phyloP scores from a whole-genome alignment of 2,329 filamentous ascomycete genomes.

The Nakataea oryzae region DNA sequence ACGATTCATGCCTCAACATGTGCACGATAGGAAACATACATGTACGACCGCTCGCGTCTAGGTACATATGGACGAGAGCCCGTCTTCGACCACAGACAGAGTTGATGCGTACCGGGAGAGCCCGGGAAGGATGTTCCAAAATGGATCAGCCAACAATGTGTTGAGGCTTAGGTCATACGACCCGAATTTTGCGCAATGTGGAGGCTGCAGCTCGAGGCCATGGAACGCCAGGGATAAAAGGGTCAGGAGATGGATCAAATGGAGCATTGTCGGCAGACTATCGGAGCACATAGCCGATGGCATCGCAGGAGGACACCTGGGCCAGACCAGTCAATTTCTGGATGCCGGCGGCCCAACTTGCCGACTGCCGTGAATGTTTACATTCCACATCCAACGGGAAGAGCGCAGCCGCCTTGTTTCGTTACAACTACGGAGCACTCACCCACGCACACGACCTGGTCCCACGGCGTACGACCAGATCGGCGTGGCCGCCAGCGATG shows the following conservation, averaged over 20 bases:
- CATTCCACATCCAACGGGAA: background rate
- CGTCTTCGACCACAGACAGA: background rate
- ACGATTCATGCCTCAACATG: background rate
- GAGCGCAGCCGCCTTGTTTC: background rate
- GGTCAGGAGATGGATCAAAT: background rate
- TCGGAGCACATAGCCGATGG: background rate
- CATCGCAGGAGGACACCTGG: background rate
- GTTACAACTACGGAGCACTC: background rate
- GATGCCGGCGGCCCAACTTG: background rate
- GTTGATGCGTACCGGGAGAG: background rate
- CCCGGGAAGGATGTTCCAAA: no score
- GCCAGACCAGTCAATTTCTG: background rate
- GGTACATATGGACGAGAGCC: background rate
- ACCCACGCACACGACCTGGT: background rate
- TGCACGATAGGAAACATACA: background rate
- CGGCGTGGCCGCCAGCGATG: background rate
- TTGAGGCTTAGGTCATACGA: background rate
- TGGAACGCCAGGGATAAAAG: background rate
- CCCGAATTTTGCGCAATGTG: background rate
- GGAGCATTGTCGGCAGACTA: background rate
- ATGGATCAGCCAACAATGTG: background rate
- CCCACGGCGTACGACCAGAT: background rate
- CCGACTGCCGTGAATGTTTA: background rate
- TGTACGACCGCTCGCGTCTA: background rate
- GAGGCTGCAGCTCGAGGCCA: background rate